These are phyloP conservation scores for Tolypocladium amazonense DNA, from an alignment of 2,329 filamentous ascomycete species.

Conservation along the genomic window DNA sequence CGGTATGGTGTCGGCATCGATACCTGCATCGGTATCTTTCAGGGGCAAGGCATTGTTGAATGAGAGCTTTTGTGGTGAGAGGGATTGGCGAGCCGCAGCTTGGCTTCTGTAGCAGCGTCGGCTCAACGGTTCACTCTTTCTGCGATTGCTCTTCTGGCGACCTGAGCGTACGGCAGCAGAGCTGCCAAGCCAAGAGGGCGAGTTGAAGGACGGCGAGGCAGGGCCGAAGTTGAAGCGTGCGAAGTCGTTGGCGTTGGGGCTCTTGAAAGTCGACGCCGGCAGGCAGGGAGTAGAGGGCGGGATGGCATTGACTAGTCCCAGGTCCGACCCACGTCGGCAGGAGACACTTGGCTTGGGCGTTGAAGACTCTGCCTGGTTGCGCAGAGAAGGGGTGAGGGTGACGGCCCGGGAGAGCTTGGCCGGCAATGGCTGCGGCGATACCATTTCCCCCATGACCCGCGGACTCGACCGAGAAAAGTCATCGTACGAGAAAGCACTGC, in stretches of 20 bases:
- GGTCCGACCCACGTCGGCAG: slow-evolving; percentile 5
- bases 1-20: neutral
- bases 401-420: neutral
- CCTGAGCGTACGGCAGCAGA: slow-evolving; percentile 9
- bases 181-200: slow-evolving; percentile 15
- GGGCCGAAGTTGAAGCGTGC: slow-evolving; percentile 17
- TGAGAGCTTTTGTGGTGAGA: slow-evolving; percentile 17
- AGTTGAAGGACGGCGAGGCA: slow-evolving; percentile 15
- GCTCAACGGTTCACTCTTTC: slow-evolving; percentile 24
- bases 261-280: slow-evolving; percentile 3
- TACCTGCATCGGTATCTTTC: neutral
- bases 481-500: neutral
- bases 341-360: slow-evolving; percentile 10
- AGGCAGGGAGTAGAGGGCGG: slow-evolving; percentile 8
- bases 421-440: neutral
- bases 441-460: neutral
- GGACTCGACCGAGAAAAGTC: neutral
- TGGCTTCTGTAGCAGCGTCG: slow-evolving; percentile 12
- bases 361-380: slow-evolving; percentile 11
- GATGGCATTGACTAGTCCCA: slow-evolving; percentile 10
- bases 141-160: slow-evolving; percentile 13
- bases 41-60: neutral
- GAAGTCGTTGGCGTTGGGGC: neutral
- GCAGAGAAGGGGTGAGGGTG: slow-evolving; percentile 6
- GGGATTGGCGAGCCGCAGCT: slow-evolving; percentile 14